Base-by-base conservation (phyloP, 176 grass and related monocot species). In the Phyllostachys edulis region DNA sequence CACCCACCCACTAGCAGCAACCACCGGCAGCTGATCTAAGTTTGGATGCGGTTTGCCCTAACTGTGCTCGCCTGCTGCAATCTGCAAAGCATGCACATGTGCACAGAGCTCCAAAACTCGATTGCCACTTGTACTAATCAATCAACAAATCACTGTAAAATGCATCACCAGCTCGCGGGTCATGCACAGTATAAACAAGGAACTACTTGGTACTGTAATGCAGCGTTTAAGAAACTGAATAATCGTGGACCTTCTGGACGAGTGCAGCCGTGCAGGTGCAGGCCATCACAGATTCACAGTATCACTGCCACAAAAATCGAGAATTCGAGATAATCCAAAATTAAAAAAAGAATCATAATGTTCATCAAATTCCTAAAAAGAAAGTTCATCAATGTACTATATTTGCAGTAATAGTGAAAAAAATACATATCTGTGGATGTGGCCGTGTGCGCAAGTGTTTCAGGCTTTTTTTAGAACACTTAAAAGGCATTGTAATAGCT, bases 111-210 rank as follows among this genome's bases (percentile, higher is more conserved):
- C 45, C 49, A 82, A 26, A 66, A 46, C 45, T 77, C 6, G 36
- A 52, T 46, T 39, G 47, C 45, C 24, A 77, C 26, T 82, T 82
- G 78, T 78, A 11, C 56, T 86, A 86, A 49, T 71, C 13, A 81
- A 47, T 38, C 16, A 5, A 0, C 27, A 69, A 21, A 85, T 34
- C 56, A 55, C 63, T 56, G 77, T 57, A 67, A 77, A 76, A 56
- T 20, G 63, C 56, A 59, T 44, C 18, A 11, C 45, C 77, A 69
- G 73, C 84, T 82, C 47, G 47, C 47, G 47, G 59, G 34, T 4
- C 83, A 45, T 42, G 45, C 52, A 4, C 72, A 27, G 41, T 42
- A 26, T 85, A 85, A 89, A 81, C 82, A 77, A 89, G 52, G 52
- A 55, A 3, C 52, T 20, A 21, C 17, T 20, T 21, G 52, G 52